Conservation (phyloP, 805 yeast species). For the Clavispora vitiphila region DNA sequence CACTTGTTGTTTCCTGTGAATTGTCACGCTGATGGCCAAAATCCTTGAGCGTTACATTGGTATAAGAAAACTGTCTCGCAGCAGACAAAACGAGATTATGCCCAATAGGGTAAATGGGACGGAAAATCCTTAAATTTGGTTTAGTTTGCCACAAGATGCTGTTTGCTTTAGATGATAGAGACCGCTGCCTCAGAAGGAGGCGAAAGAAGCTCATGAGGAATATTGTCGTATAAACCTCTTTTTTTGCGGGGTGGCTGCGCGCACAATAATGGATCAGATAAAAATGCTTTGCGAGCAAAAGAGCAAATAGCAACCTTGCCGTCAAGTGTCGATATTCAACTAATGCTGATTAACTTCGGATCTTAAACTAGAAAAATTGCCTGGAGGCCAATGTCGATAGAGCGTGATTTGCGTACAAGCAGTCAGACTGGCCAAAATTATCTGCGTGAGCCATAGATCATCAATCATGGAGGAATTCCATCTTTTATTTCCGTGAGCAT, state of each 20-base stretch:
- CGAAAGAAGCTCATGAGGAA: background rate
- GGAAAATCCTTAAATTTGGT: background rate
- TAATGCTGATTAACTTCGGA: too few species aligned
- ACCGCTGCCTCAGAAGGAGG: background rate
- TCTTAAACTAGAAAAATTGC: too few species aligned
- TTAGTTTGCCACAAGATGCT: background rate
- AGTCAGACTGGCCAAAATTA: too few species aligned
- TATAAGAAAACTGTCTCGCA: background rate
- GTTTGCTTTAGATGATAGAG: background rate
- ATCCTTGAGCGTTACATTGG: background rate
- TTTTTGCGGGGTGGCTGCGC: constrained; percentile 1
- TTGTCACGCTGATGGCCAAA: background rate
- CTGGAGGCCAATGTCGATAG: too few species aligned
- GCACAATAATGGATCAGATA: background rate
- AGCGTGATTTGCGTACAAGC: too few species aligned
- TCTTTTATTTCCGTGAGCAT: too few species aligned
- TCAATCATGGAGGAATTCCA: too few species aligned
- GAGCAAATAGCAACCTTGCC: too few species aligned
- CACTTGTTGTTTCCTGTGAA: background rate
- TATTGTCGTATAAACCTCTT: background rate
- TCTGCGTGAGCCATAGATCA: too few species aligned
- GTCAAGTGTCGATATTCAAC: too few species aligned
- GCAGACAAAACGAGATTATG: background rate
- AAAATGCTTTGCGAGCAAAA: too few species aligned
- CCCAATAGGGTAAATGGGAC: too few species aligned